These are phyloP conservation scores for Diatrype stigma DNA, from an alignment of 2,329 filamentous ascomycete genomes.

Conservation along the genomic window DNA sequence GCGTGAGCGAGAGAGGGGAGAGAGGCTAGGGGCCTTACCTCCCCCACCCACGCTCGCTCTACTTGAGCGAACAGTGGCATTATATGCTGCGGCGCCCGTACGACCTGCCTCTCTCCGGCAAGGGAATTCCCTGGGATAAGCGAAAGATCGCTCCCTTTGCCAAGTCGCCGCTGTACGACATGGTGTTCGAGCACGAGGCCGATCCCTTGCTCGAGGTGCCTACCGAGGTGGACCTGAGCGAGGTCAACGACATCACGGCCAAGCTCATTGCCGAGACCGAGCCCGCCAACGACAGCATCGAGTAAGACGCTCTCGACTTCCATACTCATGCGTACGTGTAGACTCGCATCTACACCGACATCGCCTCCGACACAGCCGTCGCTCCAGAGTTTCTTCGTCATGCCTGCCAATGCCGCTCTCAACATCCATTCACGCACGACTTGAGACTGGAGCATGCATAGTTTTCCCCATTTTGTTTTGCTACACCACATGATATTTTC, in stretches of 20 bases:
- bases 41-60: slow-evolving; percentile 7
- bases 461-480: too few relatives aligned
- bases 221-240: neutral
- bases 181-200: slow-evolving; percentile 3
- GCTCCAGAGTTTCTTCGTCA: too few relatives aligned
- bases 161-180: slow-evolving; percentile 1
- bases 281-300: too few relatives aligned
- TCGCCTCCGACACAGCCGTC: too few relatives aligned
- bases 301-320: too few relatives aligned
- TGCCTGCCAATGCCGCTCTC: too few relatives aligned
- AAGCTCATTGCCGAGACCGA: slow-evolving; percentile 3
- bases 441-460: too few relatives aligned
- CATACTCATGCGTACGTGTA: too few relatives aligned
- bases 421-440: too few relatives aligned
- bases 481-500: too few relatives aligned
- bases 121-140: slow-evolving; percentile 2
- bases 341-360: too few relatives aligned
- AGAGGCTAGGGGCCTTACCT: slow-evolving; percentile 1
- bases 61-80: neutral
- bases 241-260: neutral
- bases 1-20: slow-evolving; percentile 2
- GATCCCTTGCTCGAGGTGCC: neutral
- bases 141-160: slow-evolving; percentile 5
- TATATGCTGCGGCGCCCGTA: neutral
- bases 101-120: slow-evolving; percentile 2